Conservation (phyloP, 2,329 filamentous ascomycete species). For the Pseudovirgaria hyperparasitica region DNA sequence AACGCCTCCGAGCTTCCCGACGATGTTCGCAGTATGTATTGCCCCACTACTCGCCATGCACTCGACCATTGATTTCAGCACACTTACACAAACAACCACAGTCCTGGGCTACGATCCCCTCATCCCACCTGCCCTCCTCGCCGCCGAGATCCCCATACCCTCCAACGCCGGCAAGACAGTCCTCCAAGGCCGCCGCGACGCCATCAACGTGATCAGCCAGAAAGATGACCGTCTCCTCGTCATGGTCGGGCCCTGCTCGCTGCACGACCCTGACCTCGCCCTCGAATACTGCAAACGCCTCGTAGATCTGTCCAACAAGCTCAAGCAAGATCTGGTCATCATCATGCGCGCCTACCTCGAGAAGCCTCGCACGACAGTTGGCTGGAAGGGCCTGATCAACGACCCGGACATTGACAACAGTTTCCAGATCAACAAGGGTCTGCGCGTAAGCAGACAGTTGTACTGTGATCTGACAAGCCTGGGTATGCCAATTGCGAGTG, state of each 20-base stretch:
- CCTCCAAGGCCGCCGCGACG: slow-evolving; percentile 55
- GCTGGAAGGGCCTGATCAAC: slow-evolving; percentile 99
- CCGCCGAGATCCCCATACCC: slow-evolving; percentile 65
- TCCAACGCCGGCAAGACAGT: slow-evolving; percentile 52
- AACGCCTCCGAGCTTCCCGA: slow-evolving; percentile 28
- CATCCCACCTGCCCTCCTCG: slow-evolving; percentile 76
- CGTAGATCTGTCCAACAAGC: slow-evolving; percentile 63
- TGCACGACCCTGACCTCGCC: slow-evolving; percentile 83
- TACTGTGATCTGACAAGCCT: slow-evolving; percentile 78
- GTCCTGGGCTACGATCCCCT: slow-evolving; percentile 90
- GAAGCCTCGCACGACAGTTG: slow-evolving; percentile 95
- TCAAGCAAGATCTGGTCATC: slow-evolving; percentile 73
- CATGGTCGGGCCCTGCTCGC: slow-evolving; percentile 89
- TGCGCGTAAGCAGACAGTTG: slow-evolving; percentile 81
- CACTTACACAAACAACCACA: slow-evolving; percentile 26
- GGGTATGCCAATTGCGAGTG: slow-evolving; percentile 90
- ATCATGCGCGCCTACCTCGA: slow-evolving; percentile 99
- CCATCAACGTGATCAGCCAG: slow-evolving; percentile 64
- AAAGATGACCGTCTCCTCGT: slow-evolving; percentile 80
- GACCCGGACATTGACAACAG: slow-evolving; percentile 95
- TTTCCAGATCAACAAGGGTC: slow-evolving; percentile 98
- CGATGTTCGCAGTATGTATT: slow-evolving; percentile 39
- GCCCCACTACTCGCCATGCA: slow-evolving; percentile 4
- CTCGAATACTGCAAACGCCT: slow-evolving; percentile 79
- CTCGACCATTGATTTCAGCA: slow-evolving; percentile 2